Percentiles rank a stretch among this genome's conserved stretches.
Evolutionary conservation across 1,284 basidiomycete genomes (phyloP).

Genomic region (Ceratobasidium sp.): DNA sequence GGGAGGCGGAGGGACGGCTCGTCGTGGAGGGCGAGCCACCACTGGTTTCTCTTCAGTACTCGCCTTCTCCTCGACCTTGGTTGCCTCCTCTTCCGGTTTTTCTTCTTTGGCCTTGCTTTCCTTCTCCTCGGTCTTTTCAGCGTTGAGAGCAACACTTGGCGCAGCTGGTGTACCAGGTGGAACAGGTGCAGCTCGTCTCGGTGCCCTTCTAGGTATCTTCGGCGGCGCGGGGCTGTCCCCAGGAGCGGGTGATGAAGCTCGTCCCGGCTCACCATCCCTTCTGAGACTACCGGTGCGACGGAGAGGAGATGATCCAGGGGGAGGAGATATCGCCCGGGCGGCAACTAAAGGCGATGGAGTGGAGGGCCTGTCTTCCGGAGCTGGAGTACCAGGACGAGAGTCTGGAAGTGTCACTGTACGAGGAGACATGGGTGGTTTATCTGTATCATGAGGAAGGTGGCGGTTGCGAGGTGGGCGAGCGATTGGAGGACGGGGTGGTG

Average conservation of each 20-base stretch:
- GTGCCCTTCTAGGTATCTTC: constrained; percentile 38
- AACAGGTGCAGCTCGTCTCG: constrained; percentile 54
- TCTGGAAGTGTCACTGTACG: constrained; percentile 33
- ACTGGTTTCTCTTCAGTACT: constrained; percentile 9
- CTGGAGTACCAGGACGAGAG: constrained; percentile 32
- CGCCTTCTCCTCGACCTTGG: constrained; percentile 5
- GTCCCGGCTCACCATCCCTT: constrained; percentile 12
- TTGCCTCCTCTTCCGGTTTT: constrained; percentile 21
- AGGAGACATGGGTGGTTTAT: constrained; percentile 22
- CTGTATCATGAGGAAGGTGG: constrained; percentile 13
- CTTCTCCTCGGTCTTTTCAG: constrained; percentile 35
- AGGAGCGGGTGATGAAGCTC: constrained; percentile 27
- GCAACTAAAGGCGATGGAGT: constrained; percentile 29
- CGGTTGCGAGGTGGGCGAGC: constrained; percentile 20
- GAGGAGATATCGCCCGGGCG: constrained; percentile 22
- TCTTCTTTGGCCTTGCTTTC: constrained; percentile 37
- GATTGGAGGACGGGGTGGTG: constrained; percentile 22
- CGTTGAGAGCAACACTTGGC: constrained; percentile 10
- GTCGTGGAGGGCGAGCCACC: constrained; percentile 35
- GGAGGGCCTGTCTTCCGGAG: neutral
- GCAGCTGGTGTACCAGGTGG: constrained; percentile 49
- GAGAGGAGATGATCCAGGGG: constrained; percentile 65
- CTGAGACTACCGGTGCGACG: constrained; percentile 64
- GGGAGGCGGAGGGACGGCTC: constrained; percentile 32
- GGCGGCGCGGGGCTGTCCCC: constrained; percentile 33